A percentile compares a stretch with the other conserved stretches of the same genome.
phyloP scores from a whole-genome alignment of 2,329 filamentous ascomycete species.

The Botrytis deweyae region DNA sequence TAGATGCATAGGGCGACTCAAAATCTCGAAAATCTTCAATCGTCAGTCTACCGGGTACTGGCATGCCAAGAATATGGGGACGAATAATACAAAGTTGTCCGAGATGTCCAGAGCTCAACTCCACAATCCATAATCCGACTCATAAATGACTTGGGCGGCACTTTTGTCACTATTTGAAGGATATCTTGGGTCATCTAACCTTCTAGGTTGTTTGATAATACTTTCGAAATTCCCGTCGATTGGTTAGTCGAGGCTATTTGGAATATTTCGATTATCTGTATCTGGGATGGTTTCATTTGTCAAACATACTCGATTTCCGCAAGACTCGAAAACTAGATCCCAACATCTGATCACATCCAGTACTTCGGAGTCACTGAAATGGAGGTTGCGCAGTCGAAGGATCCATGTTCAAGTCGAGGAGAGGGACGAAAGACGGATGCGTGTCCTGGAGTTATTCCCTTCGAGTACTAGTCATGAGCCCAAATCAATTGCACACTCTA shows the following conservation, averaged over 20 bases:
- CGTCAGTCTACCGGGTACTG: not conserved
- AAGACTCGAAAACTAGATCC: not conserved
- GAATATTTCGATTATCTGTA: not conserved
- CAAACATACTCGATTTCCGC: not conserved
- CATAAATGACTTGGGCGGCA: not conserved
- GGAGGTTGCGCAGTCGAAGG: not conserved
- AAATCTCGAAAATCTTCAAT: not conserved
- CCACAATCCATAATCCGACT: not conserved
- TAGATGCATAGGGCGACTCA: not conserved
- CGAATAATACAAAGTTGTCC: not conserved
- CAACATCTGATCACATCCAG: not conserved
- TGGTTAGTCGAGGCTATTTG: not conserved
- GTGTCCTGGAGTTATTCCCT: not conserved
- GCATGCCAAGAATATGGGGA: not conserved
- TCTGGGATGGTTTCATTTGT: not conserved
- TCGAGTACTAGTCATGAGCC: not conserved
- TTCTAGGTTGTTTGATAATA: not conserved
- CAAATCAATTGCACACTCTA: not conserved
- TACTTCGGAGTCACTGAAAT: not conserved
- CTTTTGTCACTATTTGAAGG: not conserved
- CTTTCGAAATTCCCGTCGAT: not conserved
- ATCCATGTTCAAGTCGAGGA: not conserved
- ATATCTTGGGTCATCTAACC: not conserved
- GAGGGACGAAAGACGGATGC: not conserved
- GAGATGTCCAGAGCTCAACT: not conserved